Evolutionary conservation across 257 asterid species (phyloP).

Genomic region (Agastache rugosa): DNA sequence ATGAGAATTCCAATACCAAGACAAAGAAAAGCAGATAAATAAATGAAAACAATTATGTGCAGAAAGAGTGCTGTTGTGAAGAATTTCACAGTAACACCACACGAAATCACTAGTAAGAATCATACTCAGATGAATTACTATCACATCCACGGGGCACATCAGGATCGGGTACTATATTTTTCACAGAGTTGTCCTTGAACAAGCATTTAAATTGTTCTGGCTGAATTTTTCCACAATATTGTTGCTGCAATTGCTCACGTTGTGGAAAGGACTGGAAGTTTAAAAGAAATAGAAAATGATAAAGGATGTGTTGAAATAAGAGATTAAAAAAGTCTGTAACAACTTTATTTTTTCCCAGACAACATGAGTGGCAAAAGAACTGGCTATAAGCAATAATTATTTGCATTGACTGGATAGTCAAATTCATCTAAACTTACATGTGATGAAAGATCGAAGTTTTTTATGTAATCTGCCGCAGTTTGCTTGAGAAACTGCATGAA

Average conservation of each 20-base stretch:
- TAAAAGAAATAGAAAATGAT: conserved; percentile 31
- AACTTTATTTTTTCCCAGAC: conserved; percentile 27
- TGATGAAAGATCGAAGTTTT: conserved; percentile 65
- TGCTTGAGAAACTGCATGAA: conserved; percentile 80
- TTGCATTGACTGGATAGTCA: conserved; percentile 10
- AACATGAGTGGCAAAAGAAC: conserved; percentile 7
- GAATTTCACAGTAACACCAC: conserved; percentile 20
- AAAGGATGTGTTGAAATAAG: conserved; percentile 27
- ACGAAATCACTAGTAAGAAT: conserved; percentile 37
- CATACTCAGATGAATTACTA: conserved; percentile 84
- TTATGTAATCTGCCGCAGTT: conserved; percentile 75
- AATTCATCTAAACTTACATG: conserved; percentile 58
- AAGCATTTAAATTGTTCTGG: conserved; percentile 57
- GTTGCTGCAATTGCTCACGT: conserved; percentile 83
- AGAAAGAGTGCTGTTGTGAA: conserved; percentile 8
- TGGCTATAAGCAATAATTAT: conserved; percentile 25
- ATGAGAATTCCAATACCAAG: conserved; percentile 31
- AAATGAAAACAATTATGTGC: conserved; percentile 16
- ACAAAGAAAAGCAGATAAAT: conserved; percentile 27
- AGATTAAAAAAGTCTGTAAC: neutral
- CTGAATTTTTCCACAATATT: conserved; percentile 58
- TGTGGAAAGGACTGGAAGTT: conserved; percentile 68
- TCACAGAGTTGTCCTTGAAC: conserved; percentile 68
- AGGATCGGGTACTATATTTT: conserved; percentile 76
- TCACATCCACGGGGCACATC: conserved; percentile 91